A percentile compares a stretch with the other conserved stretches of the same genome.
These are phyloP conservation scores for Rhexocercosporidium sp. DNA, from an alignment of 2,329 filamentous ascomycete genomes.

Conservation along the genomic window DNA sequence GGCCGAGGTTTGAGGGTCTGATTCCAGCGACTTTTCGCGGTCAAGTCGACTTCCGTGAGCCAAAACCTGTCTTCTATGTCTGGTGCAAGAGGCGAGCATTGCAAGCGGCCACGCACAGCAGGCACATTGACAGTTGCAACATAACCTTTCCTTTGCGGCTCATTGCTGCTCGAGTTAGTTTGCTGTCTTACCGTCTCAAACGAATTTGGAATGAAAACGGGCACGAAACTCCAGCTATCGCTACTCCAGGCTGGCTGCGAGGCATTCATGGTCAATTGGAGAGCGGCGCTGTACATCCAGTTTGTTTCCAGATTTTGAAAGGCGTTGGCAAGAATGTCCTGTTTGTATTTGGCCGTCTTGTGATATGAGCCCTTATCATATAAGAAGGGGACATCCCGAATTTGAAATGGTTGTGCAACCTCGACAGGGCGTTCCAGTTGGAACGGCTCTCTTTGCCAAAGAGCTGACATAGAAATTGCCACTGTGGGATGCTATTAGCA, in stretches of 20 bases:
- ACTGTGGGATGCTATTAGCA: background rate
- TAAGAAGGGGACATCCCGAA: background rate
- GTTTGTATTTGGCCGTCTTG: background rate
- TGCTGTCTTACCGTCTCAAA: too few relatives aligned
- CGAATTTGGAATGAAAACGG: background rate
- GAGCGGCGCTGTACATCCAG: background rate
- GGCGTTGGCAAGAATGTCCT: background rate
- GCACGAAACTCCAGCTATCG: background rate
- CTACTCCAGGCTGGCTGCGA: background rate
- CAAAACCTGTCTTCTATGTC: background rate
- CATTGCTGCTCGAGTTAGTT: background rate
- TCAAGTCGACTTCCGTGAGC: background rate
- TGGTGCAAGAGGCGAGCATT: background rate
- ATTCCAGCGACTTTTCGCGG: background rate
- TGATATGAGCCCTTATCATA: background rate
- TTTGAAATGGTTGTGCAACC: background rate
- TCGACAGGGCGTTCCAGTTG: background rate
- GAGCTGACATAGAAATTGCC: background rate
- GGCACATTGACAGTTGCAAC: background rate
- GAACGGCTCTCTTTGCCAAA: background rate
- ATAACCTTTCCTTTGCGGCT: background rate
- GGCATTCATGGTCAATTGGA: background rate
- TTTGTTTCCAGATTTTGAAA: background rate
- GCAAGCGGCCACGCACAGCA: background rate
- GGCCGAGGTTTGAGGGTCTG: background rate